Conservation (phyloP, 208 protist species). For the Angomonas ambiguus region DNA sequence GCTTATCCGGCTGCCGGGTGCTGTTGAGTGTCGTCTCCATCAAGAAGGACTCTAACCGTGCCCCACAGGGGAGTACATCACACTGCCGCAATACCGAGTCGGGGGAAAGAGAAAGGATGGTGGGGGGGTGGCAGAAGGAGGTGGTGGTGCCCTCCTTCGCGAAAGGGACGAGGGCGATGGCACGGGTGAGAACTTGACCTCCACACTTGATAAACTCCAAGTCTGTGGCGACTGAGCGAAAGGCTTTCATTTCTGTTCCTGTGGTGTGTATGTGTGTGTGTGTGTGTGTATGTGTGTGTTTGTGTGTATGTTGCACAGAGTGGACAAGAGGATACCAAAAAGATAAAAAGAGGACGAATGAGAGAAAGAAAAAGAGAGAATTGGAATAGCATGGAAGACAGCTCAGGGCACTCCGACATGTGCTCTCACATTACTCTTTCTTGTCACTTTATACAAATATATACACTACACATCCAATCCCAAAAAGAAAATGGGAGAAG, state of each 20-base stretch:
- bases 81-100: constrained; percentile 39
- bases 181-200: constrained; percentile 29
- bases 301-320: too few species aligned
- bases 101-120: constrained; percentile 31
- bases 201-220: constrained; percentile 72
- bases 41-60: constrained; percentile 15
- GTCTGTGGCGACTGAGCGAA: constrained; percentile 43
- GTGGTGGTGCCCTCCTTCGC: neutral
- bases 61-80: constrained; percentile 60
- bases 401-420: too few species aligned
- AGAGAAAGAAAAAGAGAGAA: constrained; percentile 2
- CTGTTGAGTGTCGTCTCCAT: constrained; percentile 26
- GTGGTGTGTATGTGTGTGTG: too few species aligned
- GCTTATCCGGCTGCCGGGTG: constrained; percentile 14
- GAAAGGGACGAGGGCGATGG: constrained; percentile 69
- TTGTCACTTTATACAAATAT: neutral
- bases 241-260: neutral
- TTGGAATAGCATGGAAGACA: neutral
- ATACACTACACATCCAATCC: neutral
- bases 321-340: too few species aligned
- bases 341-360: too few species aligned
- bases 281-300: too few species aligned
- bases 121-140: constrained; percentile 11
- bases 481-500: neutral
- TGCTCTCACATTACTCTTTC: neutral